Conservation (phyloP, 495 filamentous ascomycete species). For the Annulohypoxylon nitens region DNA sequence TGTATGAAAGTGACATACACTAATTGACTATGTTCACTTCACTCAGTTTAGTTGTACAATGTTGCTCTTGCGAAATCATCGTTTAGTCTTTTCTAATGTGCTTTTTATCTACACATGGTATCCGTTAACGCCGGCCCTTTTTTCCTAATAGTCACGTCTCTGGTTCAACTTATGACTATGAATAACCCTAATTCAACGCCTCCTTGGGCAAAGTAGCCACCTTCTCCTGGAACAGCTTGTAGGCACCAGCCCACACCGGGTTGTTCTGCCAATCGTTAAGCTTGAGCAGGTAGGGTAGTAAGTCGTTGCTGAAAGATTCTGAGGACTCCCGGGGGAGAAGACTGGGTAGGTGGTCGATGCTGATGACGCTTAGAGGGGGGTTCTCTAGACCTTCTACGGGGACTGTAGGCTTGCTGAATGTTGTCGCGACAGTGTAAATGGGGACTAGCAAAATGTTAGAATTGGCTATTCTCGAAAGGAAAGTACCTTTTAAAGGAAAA, state of each 20-base stretch:
- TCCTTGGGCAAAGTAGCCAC: constrained; percentile 76
- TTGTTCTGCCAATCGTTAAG: constrained; percentile 78
- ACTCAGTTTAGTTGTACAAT: constrained; percentile 6
- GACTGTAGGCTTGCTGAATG: constrained; percentile 86
- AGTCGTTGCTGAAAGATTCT: constrained; percentile 84
- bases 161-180: neutral
- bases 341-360: constrained; percentile 91
- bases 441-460: constrained; percentile 71
- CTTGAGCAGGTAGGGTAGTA: constrained; percentile 82
- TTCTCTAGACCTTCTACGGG: constrained; percentile 70
- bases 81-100: constrained; percentile 21
- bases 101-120: constrained; percentile 39
- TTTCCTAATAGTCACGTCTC: neutral
- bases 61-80: constrained; percentile 26
- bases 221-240: constrained; percentile 88
- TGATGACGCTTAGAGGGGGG: constrained; percentile 80
- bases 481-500: constrained; percentile 52
- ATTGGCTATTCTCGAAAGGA: neutral
- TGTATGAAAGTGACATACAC: neutral
- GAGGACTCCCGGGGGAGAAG: constrained; percentile 88
- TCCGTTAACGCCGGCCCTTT: constrained; percentile 36
- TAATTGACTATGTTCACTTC: neutral
- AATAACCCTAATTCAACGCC: constrained; percentile 51
- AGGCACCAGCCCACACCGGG: constrained; percentile 85
- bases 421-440: constrained; percentile 84